Base-by-base conservation (phyloP, 208 protist species). In the Leishmania amazonensis region DNA sequence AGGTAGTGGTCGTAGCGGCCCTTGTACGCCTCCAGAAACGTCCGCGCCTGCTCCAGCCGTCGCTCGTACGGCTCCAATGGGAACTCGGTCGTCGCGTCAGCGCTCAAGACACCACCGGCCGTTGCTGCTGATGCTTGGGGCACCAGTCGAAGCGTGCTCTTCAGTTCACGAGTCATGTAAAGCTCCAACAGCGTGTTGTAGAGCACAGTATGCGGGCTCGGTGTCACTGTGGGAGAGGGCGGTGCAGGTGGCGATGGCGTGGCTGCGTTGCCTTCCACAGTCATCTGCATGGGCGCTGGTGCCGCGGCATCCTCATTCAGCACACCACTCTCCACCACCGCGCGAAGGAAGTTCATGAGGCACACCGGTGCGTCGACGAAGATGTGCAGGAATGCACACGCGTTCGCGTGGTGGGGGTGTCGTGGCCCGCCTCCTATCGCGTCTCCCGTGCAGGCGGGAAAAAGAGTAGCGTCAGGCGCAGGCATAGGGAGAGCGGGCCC, bases 161-260 rank as follows among this genome's bases (percentile, higher is more conserved):
- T 60, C 67, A 94, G 78, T 3, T 88, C 78, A 28, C 80, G 75
- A 28, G 91, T 93, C 53, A 99, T 89, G 89, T 99, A 99, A n/a
- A 99, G 83, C 83, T 99, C 98, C 17, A 99, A 85, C 0, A 99
- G 87, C n/a, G 98, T 99, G 88, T 99, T 96, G 90, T 98, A 99
- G 53, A 91, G 67, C 40, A 75, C 75, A 7, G 81, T 76, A 45
- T 81, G 35, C 28, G 60, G 58, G 65, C 70, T 58, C 7, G 53
- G 11, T 38, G 71, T 19, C 11, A 42, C 31, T 67, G 49, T 47
- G 62, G n/a, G 47, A 5, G 98, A 76, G 64, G 21, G 8, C 24
- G 42, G 42, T 21, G 68, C 68, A 28, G 68, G 42, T 54, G 68
- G 38, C 3, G 68, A 74, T 47, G 35, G 17, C 49, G 54, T 57